Evolutionary conservation across 208 protist species (phyloP), one percentile per base, ranked within the genome.

Genomic region (Tetramitus jugosus): DNA sequence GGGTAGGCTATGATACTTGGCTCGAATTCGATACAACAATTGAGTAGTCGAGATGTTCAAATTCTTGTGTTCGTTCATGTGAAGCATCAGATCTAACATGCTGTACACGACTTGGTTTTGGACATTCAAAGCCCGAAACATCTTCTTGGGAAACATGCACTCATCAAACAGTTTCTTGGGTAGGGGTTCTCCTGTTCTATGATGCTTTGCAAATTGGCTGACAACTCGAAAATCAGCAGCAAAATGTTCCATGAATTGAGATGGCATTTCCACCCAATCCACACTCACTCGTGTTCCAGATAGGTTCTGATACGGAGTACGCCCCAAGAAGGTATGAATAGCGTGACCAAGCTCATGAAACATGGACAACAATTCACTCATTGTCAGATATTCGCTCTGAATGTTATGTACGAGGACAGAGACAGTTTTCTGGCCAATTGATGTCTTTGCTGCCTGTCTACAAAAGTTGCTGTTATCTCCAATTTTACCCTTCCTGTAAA

Each of bases 321-420:
- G 90, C 20, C 89, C 90, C 88, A 94, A 93, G 75, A 96, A 93
- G 52, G 90, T 92, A 84, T 95, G 92, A 88, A 95, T 88, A 17
- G 90, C 88, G 78, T 96, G 93, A 23, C 93, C 93, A 76, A 95
- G 93, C 82, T 96, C 93, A 84, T 96, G 93, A 76, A 96, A 95
- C 8, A 94, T 77, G 2, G 93, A 95, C 26, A 85, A 91, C 14
- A 95, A n/a, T n/a, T n/a, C 91, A 78, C 84, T 85, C 40, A 88
- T 89, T 52, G 89, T 82, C 84, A 96, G 90, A 10, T 93, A 83
- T 0, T 89, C 17, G n/a, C 60, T 35, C 4, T 23, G 3, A 6
- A 75, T 14, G 60, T 60, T 75, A 60, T 29, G 60, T 35, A 60
- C 68, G 7, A 60, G n/a, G n/a, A 33, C 31, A 40, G 68, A 60